These are phyloP conservation scores for Pestalotiopsis sp. DNA, from an alignment of 2,329 filamentous ascomycete species.

Conservation along the genomic window DNA sequence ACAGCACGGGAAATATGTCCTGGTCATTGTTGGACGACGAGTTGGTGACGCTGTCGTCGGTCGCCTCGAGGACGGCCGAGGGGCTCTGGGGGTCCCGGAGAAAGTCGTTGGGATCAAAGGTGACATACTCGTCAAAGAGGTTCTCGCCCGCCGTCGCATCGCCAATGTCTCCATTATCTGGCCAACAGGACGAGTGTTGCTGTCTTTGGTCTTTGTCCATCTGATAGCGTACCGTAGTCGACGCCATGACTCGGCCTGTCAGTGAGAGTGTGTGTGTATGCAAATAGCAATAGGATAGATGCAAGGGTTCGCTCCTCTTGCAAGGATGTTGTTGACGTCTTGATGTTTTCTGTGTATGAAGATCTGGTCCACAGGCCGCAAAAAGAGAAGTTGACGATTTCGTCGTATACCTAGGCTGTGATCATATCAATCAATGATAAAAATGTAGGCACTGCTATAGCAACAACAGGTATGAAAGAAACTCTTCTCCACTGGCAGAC, in stretches of 20 bases:
- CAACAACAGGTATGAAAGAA: constrained; percentile 31
- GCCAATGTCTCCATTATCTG: constrained; percentile 30
- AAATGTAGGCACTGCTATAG: constrained; percentile 31
- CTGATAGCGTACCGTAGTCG: constrained; percentile 28
- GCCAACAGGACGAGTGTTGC: constrained; percentile 25
- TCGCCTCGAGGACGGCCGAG: constrained; percentile 31
- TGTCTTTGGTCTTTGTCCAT: constrained; percentile 32
- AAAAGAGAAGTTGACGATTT: constrained; percentile 17
- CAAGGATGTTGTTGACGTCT: not conserved
- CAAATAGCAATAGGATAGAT: constrained; percentile 11
- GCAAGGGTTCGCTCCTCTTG: not conserved
- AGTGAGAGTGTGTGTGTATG: not conserved
- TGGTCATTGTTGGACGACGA: constrained; percentile 22
- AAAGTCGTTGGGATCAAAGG: constrained; percentile 32
- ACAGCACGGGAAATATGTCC: constrained; percentile 18
- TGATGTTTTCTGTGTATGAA: not conserved
- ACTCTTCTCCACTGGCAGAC: constrained; percentile 29
- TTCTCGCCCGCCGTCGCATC: constrained; percentile 25
- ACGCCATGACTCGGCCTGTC: constrained; percentile 29
- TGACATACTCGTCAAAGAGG: constrained; percentile 36
- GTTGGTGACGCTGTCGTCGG: constrained; percentile 22
- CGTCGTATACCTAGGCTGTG: constrained; percentile 25
- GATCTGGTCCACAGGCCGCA: not conserved
- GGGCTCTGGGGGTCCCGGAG: constrained; percentile 32
- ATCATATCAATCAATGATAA: constrained; percentile 29